Evolutionary conservation across 805 yeast species (phyloP), one percentile per base, ranked within the genome.

Genomic region (Saccharomycopsis javanensis): DNA sequence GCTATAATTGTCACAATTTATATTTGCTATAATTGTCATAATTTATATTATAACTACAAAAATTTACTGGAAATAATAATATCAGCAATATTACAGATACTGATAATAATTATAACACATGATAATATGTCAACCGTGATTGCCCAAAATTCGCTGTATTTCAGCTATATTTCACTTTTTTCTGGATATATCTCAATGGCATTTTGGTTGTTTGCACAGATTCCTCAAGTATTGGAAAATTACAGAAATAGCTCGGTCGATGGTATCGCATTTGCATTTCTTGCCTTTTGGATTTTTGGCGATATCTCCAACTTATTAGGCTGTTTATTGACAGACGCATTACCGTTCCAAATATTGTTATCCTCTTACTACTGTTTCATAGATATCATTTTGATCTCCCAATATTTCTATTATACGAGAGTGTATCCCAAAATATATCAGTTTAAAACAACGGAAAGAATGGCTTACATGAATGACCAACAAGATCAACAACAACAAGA

Each of bases 331-430:
- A 89, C 97, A 0, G 68, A 79, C 5, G 97, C 91, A 59, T 73
- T 89, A 51, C 82, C 85, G 16, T 91, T 90, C 70, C 97, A 90
- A 67, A 78, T 82, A 5, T 71, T 83, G 23, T 71, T 91, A 16
- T 87, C 95, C 0, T 58, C 78, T 1, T 91, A 91, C 69, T 91
- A 87, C 67, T 74, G 92, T 55, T 70, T 76, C 58, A 86, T 87
- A 59, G 97, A 91, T 69, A 55, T 79, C 27, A 72, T 88, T 8
- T 73, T 91, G 33, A 74, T 82, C 50, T 74, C 78, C 2, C 97
- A 91, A 68, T 90, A 77, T 67, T 78, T 81, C 67, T 82, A 88
- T 69, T 91, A 89, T 68, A 72, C 76, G 48, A 57, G 56, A 74
- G 67, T 76, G 27, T 77, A 73, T 57, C 73, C 80, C 57, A 55